A percentile compares a stretch with the other conserved stretches of the same genome.
Conservation (phyloP, 305 asterid species). For the Fraxinus dipetala region DNA sequence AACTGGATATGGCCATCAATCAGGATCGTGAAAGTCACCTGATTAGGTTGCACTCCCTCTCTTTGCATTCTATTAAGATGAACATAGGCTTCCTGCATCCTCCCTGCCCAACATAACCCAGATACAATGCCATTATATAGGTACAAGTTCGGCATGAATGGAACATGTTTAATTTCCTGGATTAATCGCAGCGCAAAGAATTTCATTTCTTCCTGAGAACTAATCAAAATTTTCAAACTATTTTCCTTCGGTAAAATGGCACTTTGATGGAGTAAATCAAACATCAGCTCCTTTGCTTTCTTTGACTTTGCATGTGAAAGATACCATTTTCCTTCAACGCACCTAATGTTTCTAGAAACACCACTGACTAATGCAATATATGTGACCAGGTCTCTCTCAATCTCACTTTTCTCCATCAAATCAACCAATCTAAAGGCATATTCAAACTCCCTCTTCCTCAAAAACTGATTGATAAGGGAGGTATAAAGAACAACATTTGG, state of each 20-base stretch:
- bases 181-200: conserved; percentile 33
- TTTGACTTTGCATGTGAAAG: conserved; percentile 25
- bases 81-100: conserved; percentile 47
- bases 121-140: conserved; percentile 46
- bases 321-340: conserved; percentile 31
- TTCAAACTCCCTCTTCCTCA: conserved; percentile 47
- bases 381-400: conserved; percentile 45
- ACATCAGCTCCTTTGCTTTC: conserved; percentile 37
- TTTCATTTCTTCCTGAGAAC: conserved; percentile 37
- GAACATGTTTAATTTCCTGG: conserved; percentile 23
- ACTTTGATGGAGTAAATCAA: conserved; percentile 34
- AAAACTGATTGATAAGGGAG: conserved; percentile 51
- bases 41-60: conserved; percentile 49
- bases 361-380: conserved; percentile 51
- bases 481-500: conserved; percentile 55
- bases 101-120: conserved; percentile 42
- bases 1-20: conserved; percentile 45
- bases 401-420: conserved; percentile 49
- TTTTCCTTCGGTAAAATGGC: conserved; percentile 24
- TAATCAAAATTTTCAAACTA: conserved; percentile 22
- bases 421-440: conserved; percentile 49
- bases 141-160: conserved; percentile 40
- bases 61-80: conserved; percentile 42
- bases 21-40: conserved; percentile 56
- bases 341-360: conserved; percentile 40